These are phyloP conservation scores for Trichoderma oligosporum DNA, from an alignment of 2,329 filamentous ascomycete genomes.

Conservation along the genomic window DNA sequence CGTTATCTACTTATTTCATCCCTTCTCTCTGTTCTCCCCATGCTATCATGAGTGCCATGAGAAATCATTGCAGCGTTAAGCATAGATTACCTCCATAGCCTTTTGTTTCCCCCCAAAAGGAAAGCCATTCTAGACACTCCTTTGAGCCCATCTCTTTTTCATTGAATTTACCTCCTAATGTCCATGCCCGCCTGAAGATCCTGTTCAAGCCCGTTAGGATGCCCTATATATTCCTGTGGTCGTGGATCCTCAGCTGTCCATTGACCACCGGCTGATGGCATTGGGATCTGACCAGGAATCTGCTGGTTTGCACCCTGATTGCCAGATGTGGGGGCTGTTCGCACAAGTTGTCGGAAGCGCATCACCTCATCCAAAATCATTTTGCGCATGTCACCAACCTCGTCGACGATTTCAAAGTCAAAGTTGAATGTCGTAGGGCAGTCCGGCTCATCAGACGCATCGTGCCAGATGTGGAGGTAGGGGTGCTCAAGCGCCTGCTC, in stretches of 20 bases:
- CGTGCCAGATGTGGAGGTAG: slow-evolving; percentile 97
- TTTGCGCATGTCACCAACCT: slow-evolving; percentile 89
- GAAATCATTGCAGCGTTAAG: neutral
- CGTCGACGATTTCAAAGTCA: slow-evolving; percentile 95
- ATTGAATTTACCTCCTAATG: slow-evolving; percentile 27
- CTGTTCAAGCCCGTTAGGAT: slow-evolving; percentile 52
- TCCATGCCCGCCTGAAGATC: slow-evolving; percentile 52
- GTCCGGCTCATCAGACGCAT: slow-evolving; percentile 89
- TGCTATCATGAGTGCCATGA: neutral
- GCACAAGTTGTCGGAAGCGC: slow-evolving; percentile 68
- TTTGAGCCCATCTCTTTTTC: neutral
- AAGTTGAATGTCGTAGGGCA: slow-evolving; percentile 97
- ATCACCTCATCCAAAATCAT: slow-evolving; percentile 97
- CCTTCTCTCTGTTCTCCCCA: neutral
- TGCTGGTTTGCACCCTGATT: slow-evolving; percentile 36
- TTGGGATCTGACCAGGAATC: slow-evolving; percentile 46
- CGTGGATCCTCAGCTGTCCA: slow-evolving; percentile 59
- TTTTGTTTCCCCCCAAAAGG: neutral
- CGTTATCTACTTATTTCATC: neutral
- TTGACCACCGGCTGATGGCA: slow-evolving; percentile 48
- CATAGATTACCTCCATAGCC: neutral
- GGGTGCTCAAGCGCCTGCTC: slow-evolving; percentile 94
- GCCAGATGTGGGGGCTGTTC: slow-evolving; percentile 45
- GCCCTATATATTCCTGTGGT: slow-evolving; percentile 54
- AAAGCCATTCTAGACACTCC: neutral